Base-by-base conservation (phyloP, 2,329 filamentous ascomycete species). In the Xylariaceae sp. region DNA sequence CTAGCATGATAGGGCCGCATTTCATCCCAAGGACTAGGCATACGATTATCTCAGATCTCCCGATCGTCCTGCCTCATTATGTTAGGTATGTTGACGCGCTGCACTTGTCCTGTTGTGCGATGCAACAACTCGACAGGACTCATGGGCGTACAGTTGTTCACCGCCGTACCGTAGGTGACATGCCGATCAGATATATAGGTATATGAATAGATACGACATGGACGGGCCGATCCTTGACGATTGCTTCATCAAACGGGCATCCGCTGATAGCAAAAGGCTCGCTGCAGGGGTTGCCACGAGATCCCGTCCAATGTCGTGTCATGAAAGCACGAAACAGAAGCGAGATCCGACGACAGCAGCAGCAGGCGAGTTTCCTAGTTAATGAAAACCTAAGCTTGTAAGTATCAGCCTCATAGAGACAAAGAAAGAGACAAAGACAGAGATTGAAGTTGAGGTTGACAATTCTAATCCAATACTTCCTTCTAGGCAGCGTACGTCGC, bases 201-300 rank as follows among this genome's bases (percentile, higher is more conserved):
- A 45, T 30, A 30, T 6, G 41, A 45, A 58, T 47, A 56, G 55
- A 30, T 17, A 58, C 50, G 13, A 56, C 34, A 56, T 52, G 17
- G 34, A n/a, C 37, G 37, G 51, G 18, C 13, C 50, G 10, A 48
- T 48, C 47, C 45, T 45, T n/a, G 45, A 53, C 11, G 18, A 56
- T 47, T 6, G 30, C 15, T 17, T 35, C 53, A 23, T 52, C 48
- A 17, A 30, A 30, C 30, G 39, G n/a, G 30, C 34, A 37, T 52
- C 41, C 37, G 37, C 11, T 3, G 41, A 45, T 45, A 45, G 41
- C 13, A n/a, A 30, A 15, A 35, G 55, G 56, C 61, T 58, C 55
- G 51, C 61, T 55, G 57, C 59, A 63, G 61, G 61, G 59, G 59
- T 59, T 63, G 51, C 61, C 57, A 51, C n/a, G 23, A 55, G 56